A percentile compares a stretch with the other conserved stretches of the same genome.
Conservation (phyloP, 1,284 basidiomycete species). For the Cutaneotrichosporon cavernicola region DNA sequence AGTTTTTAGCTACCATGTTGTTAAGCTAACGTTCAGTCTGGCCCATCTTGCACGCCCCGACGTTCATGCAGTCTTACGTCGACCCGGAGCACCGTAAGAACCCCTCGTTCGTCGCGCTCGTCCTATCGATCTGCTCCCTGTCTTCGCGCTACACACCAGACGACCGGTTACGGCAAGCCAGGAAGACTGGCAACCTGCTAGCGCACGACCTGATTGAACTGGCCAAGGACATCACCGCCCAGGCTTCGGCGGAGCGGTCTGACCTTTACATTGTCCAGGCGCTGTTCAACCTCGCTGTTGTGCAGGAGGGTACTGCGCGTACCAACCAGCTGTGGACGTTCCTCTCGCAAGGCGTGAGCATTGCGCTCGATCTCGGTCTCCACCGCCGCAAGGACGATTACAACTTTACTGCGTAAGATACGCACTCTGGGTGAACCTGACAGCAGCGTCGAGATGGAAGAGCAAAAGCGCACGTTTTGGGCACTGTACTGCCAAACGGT, state of each 20-base stretch:
- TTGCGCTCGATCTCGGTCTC: constrained; percentile 38
- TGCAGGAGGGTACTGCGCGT: constrained; percentile 36
- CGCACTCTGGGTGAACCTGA: neutral
- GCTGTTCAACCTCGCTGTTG: constrained; percentile 38
- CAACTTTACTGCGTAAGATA: constrained; percentile 30
- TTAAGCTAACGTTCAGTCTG: constrained; percentile 28
- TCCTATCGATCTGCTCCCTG: constrained; percentile 37
- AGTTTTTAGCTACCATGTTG: neutral
- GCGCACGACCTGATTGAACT: constrained; percentile 27
- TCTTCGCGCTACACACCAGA: constrained; percentile 39
- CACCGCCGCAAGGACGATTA: constrained; percentile 37
- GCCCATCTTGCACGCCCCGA: constrained; percentile 41
- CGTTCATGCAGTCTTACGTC: constrained; percentile 34
- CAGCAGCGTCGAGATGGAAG: constrained; percentile 34
- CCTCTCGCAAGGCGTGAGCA: constrained; percentile 36
- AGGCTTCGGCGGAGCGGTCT: constrained; percentile 30
- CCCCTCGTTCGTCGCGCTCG: constrained; percentile 38
- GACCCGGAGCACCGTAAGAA: constrained; percentile 28
- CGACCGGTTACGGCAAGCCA: constrained; percentile 21
- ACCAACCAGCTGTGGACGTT: constrained; percentile 34
- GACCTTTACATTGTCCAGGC: constrained; percentile 39
- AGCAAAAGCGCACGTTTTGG: constrained; percentile 40
- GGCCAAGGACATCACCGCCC: constrained; percentile 25
- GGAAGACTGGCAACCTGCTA: constrained; percentile 19
- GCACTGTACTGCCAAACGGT: constrained; percentile 40